Conservation (phyloP, 176 grass and related monocot genomes). For the Musa troglodytarum region DNA sequence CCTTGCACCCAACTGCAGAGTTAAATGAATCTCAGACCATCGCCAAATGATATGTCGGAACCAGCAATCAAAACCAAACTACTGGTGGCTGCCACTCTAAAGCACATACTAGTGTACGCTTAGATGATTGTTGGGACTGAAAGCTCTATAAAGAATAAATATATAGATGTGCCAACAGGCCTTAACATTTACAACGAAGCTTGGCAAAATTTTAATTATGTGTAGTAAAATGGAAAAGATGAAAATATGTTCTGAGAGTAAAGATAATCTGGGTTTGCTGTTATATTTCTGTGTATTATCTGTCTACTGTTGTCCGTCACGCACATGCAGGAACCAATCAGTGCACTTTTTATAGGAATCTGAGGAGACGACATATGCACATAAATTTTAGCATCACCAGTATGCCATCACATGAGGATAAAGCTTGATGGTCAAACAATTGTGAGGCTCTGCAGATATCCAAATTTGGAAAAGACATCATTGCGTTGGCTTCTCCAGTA, state of each 20-base stretch:
- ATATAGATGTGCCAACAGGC: slow-evolving; percentile 34
- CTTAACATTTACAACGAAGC: neutral
- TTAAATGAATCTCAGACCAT: slow-evolving; percentile 6
- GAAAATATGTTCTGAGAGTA: neutral
- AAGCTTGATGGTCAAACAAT: neutral
- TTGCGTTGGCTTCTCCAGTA: no score
- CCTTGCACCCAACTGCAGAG: slow-evolving; percentile 81
- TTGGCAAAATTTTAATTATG: neutral
- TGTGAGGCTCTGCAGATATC: no score
- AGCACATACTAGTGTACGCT: slow-evolving; percentile 39
- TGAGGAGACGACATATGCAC: slow-evolving; percentile 24
- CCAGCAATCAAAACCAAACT: slow-evolving; percentile 16
- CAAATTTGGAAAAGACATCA: no score
- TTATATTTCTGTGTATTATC: slow-evolving; percentile 79
- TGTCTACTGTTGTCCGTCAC: slow-evolving; percentile 92
- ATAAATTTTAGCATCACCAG: slow-evolving; percentile 18
- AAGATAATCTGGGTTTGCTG: neutral
- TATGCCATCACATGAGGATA: neutral
- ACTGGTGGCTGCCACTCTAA: neutral
- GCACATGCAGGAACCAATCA: slow-evolving; percentile 69
- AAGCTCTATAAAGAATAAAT: slow-evolving; percentile 86
- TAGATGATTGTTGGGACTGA: slow-evolving; percentile 72
- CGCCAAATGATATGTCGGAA: neutral
- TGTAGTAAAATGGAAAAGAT: neutral
- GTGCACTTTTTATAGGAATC: slow-evolving; percentile 86